Percentiles rank a stretch among this genome's conserved stretches.
Conservation (phyloP, 2,329 filamentous ascomycete species). For the Fusarium sp. region DNA sequence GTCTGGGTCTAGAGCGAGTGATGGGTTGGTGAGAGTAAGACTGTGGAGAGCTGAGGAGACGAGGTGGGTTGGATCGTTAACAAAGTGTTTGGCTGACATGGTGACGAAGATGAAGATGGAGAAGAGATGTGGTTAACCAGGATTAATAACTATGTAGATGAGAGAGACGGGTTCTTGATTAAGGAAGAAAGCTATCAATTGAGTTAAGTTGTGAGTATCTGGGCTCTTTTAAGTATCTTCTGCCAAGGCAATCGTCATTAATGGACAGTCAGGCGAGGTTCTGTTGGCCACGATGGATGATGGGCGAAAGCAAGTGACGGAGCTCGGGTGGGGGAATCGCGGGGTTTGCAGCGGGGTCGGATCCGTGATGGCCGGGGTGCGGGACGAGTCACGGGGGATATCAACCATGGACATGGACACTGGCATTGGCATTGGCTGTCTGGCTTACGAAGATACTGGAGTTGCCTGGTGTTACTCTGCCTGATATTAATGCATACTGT, state of each 20-base stretch:
- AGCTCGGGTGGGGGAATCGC: slow-evolving; percentile 33
- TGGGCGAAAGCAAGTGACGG: slow-evolving; percentile 8
- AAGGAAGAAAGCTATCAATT: slow-evolving; percentile 1
- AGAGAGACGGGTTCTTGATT: background rate
- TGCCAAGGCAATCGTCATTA: slow-evolving; percentile 7
- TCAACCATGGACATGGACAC: background rate
- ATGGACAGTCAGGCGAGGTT: slow-evolving; percentile 14
- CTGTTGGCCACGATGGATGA: slow-evolving; percentile 15
- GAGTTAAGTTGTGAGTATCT: background rate
- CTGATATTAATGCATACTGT: background rate
- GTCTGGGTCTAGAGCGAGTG: slow-evolving; percentile 79
- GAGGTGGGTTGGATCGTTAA: slow-evolving; percentile 84
- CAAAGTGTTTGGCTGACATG: slow-evolving; percentile 83
- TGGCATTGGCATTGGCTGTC: background rate
- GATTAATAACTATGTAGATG: slow-evolving; percentile 8
- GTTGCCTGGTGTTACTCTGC: background rate
- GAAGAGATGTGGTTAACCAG: slow-evolving; percentile 9
- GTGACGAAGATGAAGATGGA: slow-evolving; percentile 15
- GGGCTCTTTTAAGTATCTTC: slow-evolving; percentile 15
- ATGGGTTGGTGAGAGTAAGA: slow-evolving; percentile 86
- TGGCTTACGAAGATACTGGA: slow-evolving; percentile 1
- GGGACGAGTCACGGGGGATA: slow-evolving; percentile 16
- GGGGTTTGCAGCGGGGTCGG: slow-evolving; percentile 29
- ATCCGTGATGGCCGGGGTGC: slow-evolving; percentile 24
- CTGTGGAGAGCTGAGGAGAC: slow-evolving; percentile 82